Conservation (phyloP, 164 flowering plant species). For the Nelumbo lutea region DNA sequence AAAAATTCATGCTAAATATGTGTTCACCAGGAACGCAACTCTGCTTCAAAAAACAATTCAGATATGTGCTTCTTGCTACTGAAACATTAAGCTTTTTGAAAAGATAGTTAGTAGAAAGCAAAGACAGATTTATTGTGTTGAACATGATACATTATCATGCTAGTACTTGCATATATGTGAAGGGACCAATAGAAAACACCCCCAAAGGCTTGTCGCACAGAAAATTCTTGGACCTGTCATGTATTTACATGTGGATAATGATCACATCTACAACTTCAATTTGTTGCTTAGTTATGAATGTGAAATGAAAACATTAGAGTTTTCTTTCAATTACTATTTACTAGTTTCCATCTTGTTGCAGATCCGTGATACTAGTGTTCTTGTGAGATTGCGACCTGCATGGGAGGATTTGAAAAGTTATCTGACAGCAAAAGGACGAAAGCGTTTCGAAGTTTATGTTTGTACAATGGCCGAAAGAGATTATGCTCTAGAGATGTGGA, state of each 20-base stretch:
- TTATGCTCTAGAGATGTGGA: conserved; percentile 98
- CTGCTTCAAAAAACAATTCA: no score
- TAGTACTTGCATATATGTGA: no score
- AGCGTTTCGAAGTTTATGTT: conserved; percentile 96
- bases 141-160: no score
- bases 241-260: neutral
- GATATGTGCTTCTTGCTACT: no score
- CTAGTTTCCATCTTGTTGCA: conserved; percentile 20
- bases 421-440: conserved; percentile 89
- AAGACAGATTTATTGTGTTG: no score
- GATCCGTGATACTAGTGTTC: conserved; percentile 99
- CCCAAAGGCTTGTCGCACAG: no score
- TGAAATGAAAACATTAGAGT: neutral
- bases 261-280: neutral
- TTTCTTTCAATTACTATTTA: neutral
- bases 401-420: conserved; percentile 97
- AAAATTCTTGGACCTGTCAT: neutral
- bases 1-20: no score
- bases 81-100: no score
- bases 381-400: conserved; percentile 92
- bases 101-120: no score
- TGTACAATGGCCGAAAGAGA: conserved; percentile 99
- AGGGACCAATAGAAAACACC: no score
- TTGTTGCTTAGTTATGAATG: neutral
- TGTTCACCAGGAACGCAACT: no score